phyloP scores from a whole-genome alignment of 805 yeast species.

The Zygosaccharomyces bailii region DNA sequence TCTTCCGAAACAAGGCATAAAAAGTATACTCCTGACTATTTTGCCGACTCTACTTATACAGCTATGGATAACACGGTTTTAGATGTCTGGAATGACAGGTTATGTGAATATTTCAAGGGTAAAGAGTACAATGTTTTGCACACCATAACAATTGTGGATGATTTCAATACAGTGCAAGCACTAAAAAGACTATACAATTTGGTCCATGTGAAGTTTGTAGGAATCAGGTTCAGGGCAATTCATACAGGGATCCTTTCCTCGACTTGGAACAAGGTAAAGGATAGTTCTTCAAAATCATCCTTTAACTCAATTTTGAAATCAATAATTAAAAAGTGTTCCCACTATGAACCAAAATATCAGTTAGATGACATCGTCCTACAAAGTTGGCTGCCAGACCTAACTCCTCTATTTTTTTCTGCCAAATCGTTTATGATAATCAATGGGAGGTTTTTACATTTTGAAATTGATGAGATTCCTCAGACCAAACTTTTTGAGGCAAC shows the following conservation, averaged over 20 bases:
- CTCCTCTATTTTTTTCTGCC: constrained; percentile 25
- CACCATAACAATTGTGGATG: constrained; percentile 57
- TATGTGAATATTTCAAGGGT: constrained; percentile 22
- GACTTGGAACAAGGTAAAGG: constrained; percentile 23
- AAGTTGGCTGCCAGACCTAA: constrained; percentile 31
- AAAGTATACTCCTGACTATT: constrained; percentile 48
- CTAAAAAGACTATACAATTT: constrained; percentile 44
- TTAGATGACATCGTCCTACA: constrained; percentile 13
- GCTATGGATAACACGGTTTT: constrained; percentile 24
- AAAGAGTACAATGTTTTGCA: constrained; percentile 28
- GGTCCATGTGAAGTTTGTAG: constrained; percentile 27
- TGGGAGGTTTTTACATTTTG: constrained; percentile 49
- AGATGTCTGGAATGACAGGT: constrained; percentile 18
- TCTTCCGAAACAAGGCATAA: constrained; percentile 44
- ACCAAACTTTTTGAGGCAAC: constrained; percentile 38
- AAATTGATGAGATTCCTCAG: constrained; percentile 24
- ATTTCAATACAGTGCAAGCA: constrained; percentile 41
- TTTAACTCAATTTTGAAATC: constrained; percentile 24
- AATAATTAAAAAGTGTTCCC: neutral
- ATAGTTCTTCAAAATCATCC: constrained; percentile 22
- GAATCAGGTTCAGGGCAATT: constrained; percentile 42
- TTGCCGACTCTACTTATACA: constrained; percentile 33
- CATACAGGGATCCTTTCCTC: constrained; percentile 27
- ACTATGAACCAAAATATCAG: constrained; percentile 8
- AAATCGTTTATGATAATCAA: constrained; percentile 46